A percentile compares a stretch with the other conserved stretches of the same genome.
Evolutionary conservation across 1,284 basidiomycete species (phyloP).

Genomic region (Mycena sp.): DNA sequence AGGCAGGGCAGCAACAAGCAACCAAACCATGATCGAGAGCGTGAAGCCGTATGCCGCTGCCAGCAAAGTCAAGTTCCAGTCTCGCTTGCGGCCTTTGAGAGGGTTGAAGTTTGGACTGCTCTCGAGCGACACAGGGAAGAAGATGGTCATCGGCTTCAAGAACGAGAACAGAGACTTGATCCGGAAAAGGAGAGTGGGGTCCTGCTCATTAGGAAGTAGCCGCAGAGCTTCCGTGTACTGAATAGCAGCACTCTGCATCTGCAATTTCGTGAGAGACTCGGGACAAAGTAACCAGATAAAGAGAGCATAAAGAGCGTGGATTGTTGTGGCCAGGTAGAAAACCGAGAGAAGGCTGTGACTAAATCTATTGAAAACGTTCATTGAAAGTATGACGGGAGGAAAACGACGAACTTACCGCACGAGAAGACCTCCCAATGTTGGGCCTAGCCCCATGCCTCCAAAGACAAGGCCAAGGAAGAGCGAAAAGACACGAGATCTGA

Average conservation of each 20-base stretch:
- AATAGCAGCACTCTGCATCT: constrained; percentile 7
- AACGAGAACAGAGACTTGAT: constrained; percentile 6
- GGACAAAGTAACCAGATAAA: constrained; percentile 14
- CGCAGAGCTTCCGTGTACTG: background rate
- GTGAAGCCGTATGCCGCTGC: background rate
- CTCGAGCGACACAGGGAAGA: background rate
- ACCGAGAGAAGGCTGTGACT: constrained; percentile 12
- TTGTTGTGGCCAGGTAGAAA: constrained; percentile 14
- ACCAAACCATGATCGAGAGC: constrained; percentile 13
- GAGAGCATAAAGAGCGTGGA: background rate
- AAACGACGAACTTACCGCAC: background rate
- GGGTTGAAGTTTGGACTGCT: background rate
- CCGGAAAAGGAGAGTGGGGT: background rate
- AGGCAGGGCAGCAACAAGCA: background rate
- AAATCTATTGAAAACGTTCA: background rate
- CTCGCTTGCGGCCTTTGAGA: background rate
- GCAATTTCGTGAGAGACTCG: constrained; percentile 15
- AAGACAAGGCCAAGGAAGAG: background rate
- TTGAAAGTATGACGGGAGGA: too few species aligned
- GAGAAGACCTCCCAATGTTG: constrained; percentile 11
- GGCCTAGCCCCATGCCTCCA: constrained; percentile 11
- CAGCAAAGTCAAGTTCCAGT: constrained; percentile 21
- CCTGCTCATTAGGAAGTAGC: background rate
- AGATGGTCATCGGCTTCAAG: constrained; percentile 9
- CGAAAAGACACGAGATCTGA: constrained; percentile 15